These are phyloP conservation scores for Hypocreales sp. DNA, from an alignment of 2,329 filamentous ascomycete species.

Conservation along the genomic window DNA sequence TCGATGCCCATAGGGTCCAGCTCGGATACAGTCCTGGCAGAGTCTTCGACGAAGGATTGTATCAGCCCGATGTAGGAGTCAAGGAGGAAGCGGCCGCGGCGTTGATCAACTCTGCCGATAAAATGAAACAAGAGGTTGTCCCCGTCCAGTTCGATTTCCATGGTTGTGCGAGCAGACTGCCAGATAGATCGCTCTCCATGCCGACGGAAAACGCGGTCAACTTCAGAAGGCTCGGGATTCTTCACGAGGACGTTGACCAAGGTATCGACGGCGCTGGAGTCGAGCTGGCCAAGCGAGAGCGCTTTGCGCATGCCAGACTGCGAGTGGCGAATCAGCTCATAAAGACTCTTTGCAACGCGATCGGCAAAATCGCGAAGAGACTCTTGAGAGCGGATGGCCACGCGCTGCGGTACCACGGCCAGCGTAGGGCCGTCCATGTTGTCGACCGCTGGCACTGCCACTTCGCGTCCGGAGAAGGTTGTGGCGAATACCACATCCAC, in stretches of 20 bases:
- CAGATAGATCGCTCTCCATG: not conserved
- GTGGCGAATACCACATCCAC: constrained; percentile 5
- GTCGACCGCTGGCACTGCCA: constrained; percentile 3
- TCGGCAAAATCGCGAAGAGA: constrained; percentile 3
- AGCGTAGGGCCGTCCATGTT: constrained; percentile 5
- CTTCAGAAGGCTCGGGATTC: not conserved
- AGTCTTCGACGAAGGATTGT: not conserved
- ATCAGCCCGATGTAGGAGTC: not conserved
- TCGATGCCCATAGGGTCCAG: not conserved
- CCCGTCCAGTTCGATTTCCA: not conserved
- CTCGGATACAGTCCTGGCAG: not conserved
- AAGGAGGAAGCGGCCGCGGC: constrained; percentile 1
- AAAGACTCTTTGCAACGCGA: constrained; percentile 9
- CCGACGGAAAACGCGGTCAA: not conserved
- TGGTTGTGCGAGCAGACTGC: not conserved
- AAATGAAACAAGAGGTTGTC: not conserved
- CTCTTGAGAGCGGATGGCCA: constrained; percentile 1
- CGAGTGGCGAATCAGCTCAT: constrained; percentile 7
- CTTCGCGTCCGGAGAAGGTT: constrained; percentile 7
- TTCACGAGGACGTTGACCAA: constrained; percentile 5
- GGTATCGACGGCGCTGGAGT: constrained; percentile 4
- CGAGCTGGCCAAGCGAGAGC: not conserved
- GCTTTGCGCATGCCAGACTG: constrained; percentile 9
- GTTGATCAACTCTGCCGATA: not conserved
- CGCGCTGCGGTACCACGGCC: constrained; percentile 8